A percentile compares a stretch with the other conserved stretches of the same genome.
phyloP scores from a whole-genome alignment of 768 basidiomycete genomes.

The Grammothele lineata region DNA sequence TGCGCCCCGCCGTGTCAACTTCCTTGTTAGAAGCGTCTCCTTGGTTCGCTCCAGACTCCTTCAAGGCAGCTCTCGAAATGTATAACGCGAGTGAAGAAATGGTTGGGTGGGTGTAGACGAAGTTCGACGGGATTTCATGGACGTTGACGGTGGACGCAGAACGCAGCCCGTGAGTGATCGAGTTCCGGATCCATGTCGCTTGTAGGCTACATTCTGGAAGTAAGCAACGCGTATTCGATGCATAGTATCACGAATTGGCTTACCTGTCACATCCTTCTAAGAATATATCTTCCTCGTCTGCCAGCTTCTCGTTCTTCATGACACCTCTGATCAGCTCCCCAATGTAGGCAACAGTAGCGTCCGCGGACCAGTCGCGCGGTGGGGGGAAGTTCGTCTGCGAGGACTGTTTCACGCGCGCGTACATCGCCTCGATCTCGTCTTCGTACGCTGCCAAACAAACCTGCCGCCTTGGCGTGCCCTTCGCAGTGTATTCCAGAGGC shows the following conservation, averaged over 20 bases:
- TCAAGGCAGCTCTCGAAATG: slow-evolving; percentile 10
- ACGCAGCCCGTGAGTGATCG: slow-evolving; percentile 26
- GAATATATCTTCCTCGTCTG: slow-evolving; percentile 37
- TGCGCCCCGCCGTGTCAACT: slow-evolving; percentile 14
- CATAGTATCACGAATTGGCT: background rate
- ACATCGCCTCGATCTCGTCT: slow-evolving; percentile 45
- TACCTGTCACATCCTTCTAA: slow-evolving; percentile 39
- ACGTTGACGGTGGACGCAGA: slow-evolving; percentile 13
- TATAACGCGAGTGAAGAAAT: slow-evolving; percentile 27
- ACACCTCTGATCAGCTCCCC: slow-evolving; percentile 29
- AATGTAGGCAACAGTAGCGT: slow-evolving; percentile 2
- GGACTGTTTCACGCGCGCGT: slow-evolving; percentile 6
- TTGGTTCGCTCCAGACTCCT: too few species aligned
- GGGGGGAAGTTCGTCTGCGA: slow-evolving; percentile 26
- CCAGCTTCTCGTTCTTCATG: slow-evolving; percentile 28
- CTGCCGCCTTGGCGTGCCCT: slow-evolving; percentile 43
- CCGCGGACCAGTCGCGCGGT: slow-evolving; percentile 25
- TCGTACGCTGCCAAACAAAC: slow-evolving; percentile 36
- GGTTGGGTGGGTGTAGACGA: slow-evolving; percentile 39
- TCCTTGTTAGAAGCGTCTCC: slow-evolving; percentile 4
- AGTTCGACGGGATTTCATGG: slow-evolving; percentile 22
- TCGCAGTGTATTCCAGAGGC: slow-evolving; percentile 42
- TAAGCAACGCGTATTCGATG: background rate
- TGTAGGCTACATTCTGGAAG: slow-evolving; percentile 25
- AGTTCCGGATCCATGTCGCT: slow-evolving; percentile 31